Evolutionary conservation across 163 green algal genomes (phyloP).

Genomic region (Scenedesmus sp.): DNA sequence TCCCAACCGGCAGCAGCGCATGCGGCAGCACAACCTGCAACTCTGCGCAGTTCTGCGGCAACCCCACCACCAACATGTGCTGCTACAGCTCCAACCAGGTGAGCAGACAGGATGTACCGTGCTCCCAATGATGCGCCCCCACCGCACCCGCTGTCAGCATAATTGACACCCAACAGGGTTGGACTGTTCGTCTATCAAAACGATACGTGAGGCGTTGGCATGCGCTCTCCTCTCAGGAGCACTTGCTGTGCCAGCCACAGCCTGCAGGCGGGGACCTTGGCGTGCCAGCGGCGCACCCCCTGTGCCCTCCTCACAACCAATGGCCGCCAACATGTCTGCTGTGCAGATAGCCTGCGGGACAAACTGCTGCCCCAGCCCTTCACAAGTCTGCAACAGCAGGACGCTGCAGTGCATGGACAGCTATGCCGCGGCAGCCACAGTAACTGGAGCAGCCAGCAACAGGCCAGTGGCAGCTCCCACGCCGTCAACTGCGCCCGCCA

Average conservation of each 20-base stretch:
- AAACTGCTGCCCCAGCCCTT: background rate
- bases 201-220: too few species aligned
- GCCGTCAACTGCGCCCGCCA: too few species aligned
- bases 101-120: too few species aligned
- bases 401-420: background rate
- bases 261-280: too few species aligned
- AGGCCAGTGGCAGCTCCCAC: background rate
- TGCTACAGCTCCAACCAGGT: conserved; percentile 7
- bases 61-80: background rate
- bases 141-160: too few species aligned
- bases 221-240: too few species aligned
- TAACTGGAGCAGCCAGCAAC: background rate
- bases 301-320: too few species aligned
- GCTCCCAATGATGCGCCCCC: too few species aligned
- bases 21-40: background rate
- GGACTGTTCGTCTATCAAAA: too few species aligned
- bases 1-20: background rate
- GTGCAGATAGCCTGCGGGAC: background rate
- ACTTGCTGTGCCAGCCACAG: too few species aligned
- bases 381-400: background rate
- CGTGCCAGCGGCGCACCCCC: too few species aligned
- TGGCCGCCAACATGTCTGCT: background rate
- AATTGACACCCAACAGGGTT: too few species aligned
- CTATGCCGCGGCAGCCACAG: background rate
- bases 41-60: background rate